Evolutionary conservation across 2,329 filamentous ascomycete species (phyloP).

Genomic region (Ampelomyces quisqualis): DNA sequence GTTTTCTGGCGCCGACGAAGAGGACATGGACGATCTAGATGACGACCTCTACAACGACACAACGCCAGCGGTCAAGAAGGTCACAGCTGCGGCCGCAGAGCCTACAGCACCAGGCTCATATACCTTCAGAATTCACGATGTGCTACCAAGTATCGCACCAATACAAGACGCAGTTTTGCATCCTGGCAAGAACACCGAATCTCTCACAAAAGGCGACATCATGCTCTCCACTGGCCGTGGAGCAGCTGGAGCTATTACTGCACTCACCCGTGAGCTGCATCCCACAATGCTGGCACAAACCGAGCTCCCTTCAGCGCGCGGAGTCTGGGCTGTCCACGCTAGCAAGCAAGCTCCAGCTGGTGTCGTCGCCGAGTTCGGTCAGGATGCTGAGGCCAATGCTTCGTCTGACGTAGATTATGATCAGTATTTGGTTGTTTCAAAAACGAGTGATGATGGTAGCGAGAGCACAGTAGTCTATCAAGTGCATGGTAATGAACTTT

Average conservation of each 20-base stretch:
- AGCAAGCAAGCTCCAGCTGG: slow-evolving; percentile 66
- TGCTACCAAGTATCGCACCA: slow-evolving; percentile 74
- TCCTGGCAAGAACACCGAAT: slow-evolving; percentile 22
- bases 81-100: slow-evolving; percentile 39
- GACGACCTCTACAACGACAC: slow-evolving; percentile 66
- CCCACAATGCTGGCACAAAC: slow-evolving; percentile 70
- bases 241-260: slow-evolving; percentile 67
- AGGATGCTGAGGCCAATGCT: slow-evolving; percentile 43
- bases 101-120: slow-evolving; percentile 63
- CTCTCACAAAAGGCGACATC: slow-evolving; percentile 50
- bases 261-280: slow-evolving; percentile 76
- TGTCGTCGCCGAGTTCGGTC: slow-evolving; percentile 50
- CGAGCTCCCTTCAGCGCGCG: slow-evolving; percentile 70
- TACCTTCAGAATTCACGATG: slow-evolving; percentile 74
- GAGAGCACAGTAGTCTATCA: slow-evolving; percentile 79
- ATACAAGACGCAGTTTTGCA: slow-evolving; percentile 75
- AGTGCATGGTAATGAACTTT: slow-evolving; percentile 70
- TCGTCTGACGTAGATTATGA: slow-evolving; percentile 63
- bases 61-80: slow-evolving; percentile 46
- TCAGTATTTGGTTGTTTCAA: slow-evolving; percentile 80
- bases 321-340: slow-evolving; percentile 77
- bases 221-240: slow-evolving; percentile 62
- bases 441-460: slow-evolving; percentile 62
- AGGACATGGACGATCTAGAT: slow-evolving; percentile 57
- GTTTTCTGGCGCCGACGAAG: slow-evolving; percentile 56